Evolutionary conservation across 352 stramenopile species (phyloP), one percentile per base, ranked within the genome.

Genomic region (Pseudoperonospora humuli): DNA sequence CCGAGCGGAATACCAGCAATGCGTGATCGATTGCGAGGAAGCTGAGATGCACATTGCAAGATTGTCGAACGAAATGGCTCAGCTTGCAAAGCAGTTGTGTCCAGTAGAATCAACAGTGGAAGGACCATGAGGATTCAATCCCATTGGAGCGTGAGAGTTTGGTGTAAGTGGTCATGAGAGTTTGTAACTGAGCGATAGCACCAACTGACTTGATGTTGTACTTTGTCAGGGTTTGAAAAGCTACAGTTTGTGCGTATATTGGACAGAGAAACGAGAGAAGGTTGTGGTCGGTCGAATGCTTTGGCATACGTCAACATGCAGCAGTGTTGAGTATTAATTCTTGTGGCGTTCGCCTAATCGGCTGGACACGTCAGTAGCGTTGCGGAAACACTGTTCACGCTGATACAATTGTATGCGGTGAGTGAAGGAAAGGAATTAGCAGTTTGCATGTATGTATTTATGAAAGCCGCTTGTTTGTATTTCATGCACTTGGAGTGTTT

Each of bases 41-140:
- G 60, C 55, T 15, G 50, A 69, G 29, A 29, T 29, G 7, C 45
- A 65, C 8, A 62, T 69, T 14, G 32, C 37, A 24, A 46, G 35
- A 21, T 27, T 66, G 20, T 66, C 55, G 20, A 50, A 35, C 15
- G 55, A 69, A 56, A 51, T 66, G 45, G 51, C 45, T 40, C 26
- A 59, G 13, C 60, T 69, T 24, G 39, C 59, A 45, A 60, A 51
- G 19, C 38, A 52, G n/a, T 32, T 65, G 10, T 20, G 33, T 21
- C 19, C 18, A 39, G 26, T 32, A 45, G 39, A 31, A 24, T 43
- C 36, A 14, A 53, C 36, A 8, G 35, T 41, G n/a, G 38, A 39
- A 18, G 34, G 33, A 28, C 13, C 15, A 15, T 61, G 32, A 57
- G 17, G 26, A 33, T 43, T 33, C 34, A 36, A 41, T 28, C 36